Evolutionary conservation across 331 rosid genomes (phyloP).

Genomic region (Quercus tomentella): DNA sequence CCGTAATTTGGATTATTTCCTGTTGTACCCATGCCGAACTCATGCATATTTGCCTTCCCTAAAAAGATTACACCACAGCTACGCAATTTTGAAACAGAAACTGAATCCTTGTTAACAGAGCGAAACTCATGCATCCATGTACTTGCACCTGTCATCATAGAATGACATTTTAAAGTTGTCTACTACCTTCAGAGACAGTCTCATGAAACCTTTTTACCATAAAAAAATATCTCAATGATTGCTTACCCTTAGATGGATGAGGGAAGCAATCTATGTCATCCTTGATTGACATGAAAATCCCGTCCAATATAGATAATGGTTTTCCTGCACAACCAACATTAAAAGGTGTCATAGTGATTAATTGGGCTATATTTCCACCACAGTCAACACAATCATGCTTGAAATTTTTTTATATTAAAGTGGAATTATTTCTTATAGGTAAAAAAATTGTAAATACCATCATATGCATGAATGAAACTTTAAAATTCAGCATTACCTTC

Average conservation of each 20-base stretch:
- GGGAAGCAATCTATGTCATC: constrained; percentile 96
- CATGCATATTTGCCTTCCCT: constrained; percentile 98
- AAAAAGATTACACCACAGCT: constrained; percentile 80
- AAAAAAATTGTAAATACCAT: constrained; percentile 12
- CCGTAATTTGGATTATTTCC: constrained; percentile 91
- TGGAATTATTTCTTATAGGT: constrained; percentile 5
- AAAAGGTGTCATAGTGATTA: constrained; percentile 8
- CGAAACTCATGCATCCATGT: constrained; percentile 98
- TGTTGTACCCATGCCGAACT: constrained; percentile 95
- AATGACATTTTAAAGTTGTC: constrained; percentile 15
- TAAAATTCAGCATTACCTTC: constrained; percentile 47
- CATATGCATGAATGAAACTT: neutral
- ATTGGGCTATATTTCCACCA: constrained; percentile 1
- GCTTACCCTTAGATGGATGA: constrained; percentile 72
- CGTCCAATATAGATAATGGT: constrained; percentile 82
- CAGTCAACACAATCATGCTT: neutral
- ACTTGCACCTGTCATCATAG: constrained; percentile 59
- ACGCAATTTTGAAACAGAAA: constrained; percentile 68
- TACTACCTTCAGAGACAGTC: neutral
- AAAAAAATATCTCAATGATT: neutral
- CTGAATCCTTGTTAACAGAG: constrained; percentile 57
- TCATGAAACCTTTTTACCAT: neutral
- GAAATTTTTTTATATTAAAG: neutral
- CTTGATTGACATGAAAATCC: constrained; percentile 90
- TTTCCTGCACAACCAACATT: constrained; percentile 50